A percentile compares a stretch with the other conserved stretches of the same genome.
Evolutionary conservation across 2,329 filamentous ascomycete genomes (phyloP).

Genomic region (Monosporascus sp.): DNA sequence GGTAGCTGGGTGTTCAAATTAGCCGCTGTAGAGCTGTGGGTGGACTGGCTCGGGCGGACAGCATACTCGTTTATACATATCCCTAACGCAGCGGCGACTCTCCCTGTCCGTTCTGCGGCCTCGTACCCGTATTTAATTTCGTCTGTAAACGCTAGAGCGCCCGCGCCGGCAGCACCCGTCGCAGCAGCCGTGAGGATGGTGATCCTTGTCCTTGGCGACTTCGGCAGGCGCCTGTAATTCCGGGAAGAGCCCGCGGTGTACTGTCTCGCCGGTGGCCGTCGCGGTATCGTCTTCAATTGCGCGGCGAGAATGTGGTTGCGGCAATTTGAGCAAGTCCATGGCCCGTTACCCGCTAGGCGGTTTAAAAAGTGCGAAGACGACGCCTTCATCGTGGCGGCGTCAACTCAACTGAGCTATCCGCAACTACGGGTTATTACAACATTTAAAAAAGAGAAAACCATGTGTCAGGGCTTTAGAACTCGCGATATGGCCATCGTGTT

Average conservation of each 20-base stretch:
- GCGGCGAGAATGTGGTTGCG: slow-evolving; percentile 9
- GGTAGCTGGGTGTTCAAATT: slow-evolving; percentile 59
- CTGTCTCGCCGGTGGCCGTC: slow-evolving; percentile 13
- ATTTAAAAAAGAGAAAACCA: not conserved
- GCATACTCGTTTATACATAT: slow-evolving; percentile 82
- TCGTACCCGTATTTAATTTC: slow-evolving; percentile 73
- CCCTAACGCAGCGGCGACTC: slow-evolving; percentile 69
- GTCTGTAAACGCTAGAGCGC: slow-evolving; percentile 51
- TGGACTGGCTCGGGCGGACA: not conserved
- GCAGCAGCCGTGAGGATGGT: slow-evolving; percentile 44
- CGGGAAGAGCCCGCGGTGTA: slow-evolving; percentile 18
- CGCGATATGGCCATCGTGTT: not conserved
- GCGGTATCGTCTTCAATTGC: slow-evolving; percentile 13
- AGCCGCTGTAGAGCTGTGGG: slow-evolving; percentile 1
- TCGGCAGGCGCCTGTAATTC: slow-evolving; percentile 16
- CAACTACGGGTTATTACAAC: not conserved
- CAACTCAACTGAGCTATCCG: not conserved
- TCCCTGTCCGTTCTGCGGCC: slow-evolving; percentile 69
- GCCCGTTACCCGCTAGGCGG: slow-evolving; percentile 33
- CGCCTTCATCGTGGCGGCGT: slow-evolving; percentile 34
- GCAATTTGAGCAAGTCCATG: slow-evolving; percentile 44
- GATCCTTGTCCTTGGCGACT: slow-evolving; percentile 14
- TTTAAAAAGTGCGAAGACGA: slow-evolving; percentile 30
- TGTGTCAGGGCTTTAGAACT: not conserved
- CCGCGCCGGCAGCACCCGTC: slow-evolving; percentile 44